phyloP scores from a whole-genome alignment of 2,329 filamentous ascomycete species.

The Cytospora piceae region DNA sequence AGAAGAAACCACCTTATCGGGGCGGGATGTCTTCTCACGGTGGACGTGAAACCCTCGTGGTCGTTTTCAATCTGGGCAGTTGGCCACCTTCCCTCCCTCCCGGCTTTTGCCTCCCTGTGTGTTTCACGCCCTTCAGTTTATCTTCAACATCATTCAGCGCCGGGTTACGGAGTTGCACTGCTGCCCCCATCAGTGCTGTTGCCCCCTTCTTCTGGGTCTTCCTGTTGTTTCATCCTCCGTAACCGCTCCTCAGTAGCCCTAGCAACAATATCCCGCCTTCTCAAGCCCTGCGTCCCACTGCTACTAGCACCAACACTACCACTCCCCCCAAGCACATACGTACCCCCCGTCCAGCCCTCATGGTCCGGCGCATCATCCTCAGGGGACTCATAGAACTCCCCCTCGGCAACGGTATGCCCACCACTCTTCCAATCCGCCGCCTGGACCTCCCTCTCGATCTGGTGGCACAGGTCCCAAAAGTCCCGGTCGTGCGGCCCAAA shows the following conservation, averaged over 20 bases:
- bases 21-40: too few relatives aligned
- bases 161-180: not conserved
- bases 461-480: constrained; percentile 87
- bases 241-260: constrained; percentile 72
- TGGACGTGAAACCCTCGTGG: not conserved
- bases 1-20: too few relatives aligned
- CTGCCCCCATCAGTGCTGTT: constrained; percentile 22
- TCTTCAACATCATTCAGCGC: not conserved
- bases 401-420: constrained; percentile 68
- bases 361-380: constrained; percentile 62
- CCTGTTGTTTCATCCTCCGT: constrained; percentile 50
- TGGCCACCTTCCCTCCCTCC: not conserved
- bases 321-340: constrained; percentile 71
- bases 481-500: constrained; percentile 79
- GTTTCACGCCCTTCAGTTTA: not conserved
- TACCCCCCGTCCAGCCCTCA: constrained; percentile 77
- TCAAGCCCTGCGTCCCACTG: constrained; percentile 54
- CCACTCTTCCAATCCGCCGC: constrained; percentile 75
- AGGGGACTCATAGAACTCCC: constrained; percentile 62
- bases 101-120: not conserved
- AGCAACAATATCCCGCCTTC: constrained; percentile 74
- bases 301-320: constrained; percentile 37
- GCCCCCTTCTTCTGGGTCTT: constrained; percentile 32
- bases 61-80: not conserved
- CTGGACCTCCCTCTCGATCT: constrained; percentile 87